Evolutionary conservation across 352 stramenopile genomes (phyloP), one percentile per base, ranked within the genome.

Genomic region (Globisporangium solare): DNA sequence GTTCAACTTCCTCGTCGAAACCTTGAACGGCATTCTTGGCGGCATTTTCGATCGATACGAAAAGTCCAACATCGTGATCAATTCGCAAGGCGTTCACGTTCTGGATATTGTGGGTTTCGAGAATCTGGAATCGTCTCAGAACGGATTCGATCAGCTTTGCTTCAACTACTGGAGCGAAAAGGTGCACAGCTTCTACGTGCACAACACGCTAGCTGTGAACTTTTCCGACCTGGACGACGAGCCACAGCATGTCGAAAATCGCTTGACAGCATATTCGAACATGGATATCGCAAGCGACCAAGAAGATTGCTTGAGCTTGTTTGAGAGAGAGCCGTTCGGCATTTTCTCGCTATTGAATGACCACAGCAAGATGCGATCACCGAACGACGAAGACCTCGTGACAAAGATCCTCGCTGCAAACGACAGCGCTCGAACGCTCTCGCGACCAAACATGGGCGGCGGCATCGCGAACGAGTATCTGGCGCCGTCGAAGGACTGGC

Each of bases 91-190:
- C 24, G 81, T 94, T 17, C 83, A 94, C 53, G 79, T 94, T 35
- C 64, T 92, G 20, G 83, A 94, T 62, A 86, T 86, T 61, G 78
- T 89, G 18, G 83, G 83, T 5, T 90, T 89, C 37, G 77, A 90
- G 47, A 81, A 74, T 42, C 49, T 89, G 12, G 76, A 84, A 21
- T 64, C 67, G 6, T 64, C 68, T n/a, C 47, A 55, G 13, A 88
- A 88, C 47, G 80, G 77, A 18, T 90, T 94, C 46, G 79, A 92
- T 53, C 79, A 90, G 60, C 67, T 92, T 12, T 90, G 81, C 48
- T 84, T 83, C 50, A 90, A 94, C 47, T 94, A 94, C 59, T 94
- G 83, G 83, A 88, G 79, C 55, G 81, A 94, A 58, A 94, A 92
- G 43, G 76, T 89, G 18, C 79, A 88, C 57, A 76, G 76, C 40